Conservation (phyloP, 768 basidiomycete species). For the Clathrus columnatus region DNA sequence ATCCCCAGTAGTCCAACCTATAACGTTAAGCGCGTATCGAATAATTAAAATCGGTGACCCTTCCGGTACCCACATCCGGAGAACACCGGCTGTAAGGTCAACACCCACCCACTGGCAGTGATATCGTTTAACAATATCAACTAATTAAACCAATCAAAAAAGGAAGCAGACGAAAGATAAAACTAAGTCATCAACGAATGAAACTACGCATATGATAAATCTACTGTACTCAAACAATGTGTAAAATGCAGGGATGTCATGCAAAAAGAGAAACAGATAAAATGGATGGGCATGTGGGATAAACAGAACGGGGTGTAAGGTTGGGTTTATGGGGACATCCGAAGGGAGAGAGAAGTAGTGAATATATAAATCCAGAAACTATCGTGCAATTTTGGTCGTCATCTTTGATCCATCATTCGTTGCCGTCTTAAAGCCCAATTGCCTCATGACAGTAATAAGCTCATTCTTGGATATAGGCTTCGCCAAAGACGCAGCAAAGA, state of each 20-base stretch:
- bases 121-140: too few relatives aligned
- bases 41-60: too few relatives aligned
- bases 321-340: background rate
- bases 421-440: conserved; percentile 86
- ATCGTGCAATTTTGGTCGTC: conserved; percentile 7
- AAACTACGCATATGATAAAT: conserved; percentile 7
- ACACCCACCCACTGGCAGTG: too few relatives aligned
- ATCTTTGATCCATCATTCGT: conserved; percentile 25
- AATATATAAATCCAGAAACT: background rate
- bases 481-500: conserved; percentile 74
- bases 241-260: conserved; percentile 8
- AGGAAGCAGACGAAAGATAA: too few relatives aligned
- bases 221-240: conserved; percentile 9
- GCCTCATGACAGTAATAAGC: conserved; percentile 67
- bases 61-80: too few relatives aligned
- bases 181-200: too few relatives aligned
- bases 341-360: background rate
- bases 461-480: conserved; percentile 90
- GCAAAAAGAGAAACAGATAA: conserved; percentile 3
- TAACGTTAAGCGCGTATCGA: too few relatives aligned
- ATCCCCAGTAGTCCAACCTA: too few relatives aligned
- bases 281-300: background rate
- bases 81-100: too few relatives aligned
- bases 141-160: too few relatives aligned
- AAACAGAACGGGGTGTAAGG: background rate